Conservation (phyloP, 768 basidiomycete species). For the Dentipellis fragilis region DNA sequence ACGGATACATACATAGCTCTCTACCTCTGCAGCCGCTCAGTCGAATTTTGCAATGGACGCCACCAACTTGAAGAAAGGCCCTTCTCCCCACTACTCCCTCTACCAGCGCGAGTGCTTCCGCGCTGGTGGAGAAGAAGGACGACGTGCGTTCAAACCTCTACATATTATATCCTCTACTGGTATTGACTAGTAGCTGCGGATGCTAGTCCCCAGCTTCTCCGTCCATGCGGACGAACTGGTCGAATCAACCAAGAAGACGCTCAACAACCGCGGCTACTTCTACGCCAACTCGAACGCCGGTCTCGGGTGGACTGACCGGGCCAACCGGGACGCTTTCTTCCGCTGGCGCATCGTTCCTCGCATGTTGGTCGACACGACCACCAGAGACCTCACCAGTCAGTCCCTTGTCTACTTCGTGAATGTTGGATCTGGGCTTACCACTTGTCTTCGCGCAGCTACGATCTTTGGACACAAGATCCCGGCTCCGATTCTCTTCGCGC, state of each 20-base stretch:
- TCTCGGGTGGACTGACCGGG: constrained; percentile 39
- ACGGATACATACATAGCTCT: no score
- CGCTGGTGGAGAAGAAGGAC: constrained; percentile 27
- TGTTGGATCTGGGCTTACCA: neutral
- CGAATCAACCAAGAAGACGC: constrained; percentile 29
- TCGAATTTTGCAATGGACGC: constrained; percentile 28
- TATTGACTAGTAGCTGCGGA: neutral
- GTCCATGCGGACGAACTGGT: constrained; percentile 34
- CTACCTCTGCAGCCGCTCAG: neutral
- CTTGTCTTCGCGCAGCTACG: neutral
- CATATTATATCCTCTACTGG: neutral
- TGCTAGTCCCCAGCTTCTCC: constrained; percentile 30
- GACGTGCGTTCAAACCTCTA: constrained; percentile 18
- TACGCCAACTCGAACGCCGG: constrained; percentile 47
- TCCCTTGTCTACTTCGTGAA: neutral
- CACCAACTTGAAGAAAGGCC: constrained; percentile 34
- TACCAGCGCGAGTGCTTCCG: constrained; percentile 42
- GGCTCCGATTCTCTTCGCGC: constrained; percentile 44
- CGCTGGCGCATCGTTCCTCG: constrained; percentile 46
- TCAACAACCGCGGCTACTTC: constrained; percentile 37
- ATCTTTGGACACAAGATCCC: constrained; percentile 39
- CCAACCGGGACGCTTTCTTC: constrained; percentile 45
- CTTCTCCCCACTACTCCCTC: constrained; percentile 39
- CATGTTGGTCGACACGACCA: constrained; percentile 42
- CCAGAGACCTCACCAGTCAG: constrained; percentile 35